Conservation (phyloP, 179 eudicot species). For the Heliamphora pulchella region DNA sequence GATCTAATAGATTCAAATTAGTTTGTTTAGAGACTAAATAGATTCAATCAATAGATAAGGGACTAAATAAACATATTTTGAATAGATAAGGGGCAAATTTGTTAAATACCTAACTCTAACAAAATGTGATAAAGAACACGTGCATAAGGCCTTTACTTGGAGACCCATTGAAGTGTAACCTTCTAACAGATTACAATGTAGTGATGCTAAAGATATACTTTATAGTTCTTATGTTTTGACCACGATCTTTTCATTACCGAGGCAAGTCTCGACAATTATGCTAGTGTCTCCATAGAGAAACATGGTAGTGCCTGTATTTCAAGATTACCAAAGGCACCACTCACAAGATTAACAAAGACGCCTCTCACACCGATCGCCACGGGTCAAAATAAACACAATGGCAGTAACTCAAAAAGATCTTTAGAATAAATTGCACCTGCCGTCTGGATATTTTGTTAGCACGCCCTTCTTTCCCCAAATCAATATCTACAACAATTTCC, state of each 20-base stretch:
- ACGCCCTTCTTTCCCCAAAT: constrained; percentile 72
- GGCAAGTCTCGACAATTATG: constrained; percentile 2
- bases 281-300: neutral
- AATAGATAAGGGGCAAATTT: too few species aligned
- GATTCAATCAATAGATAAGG: too few species aligned
- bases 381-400: neutral
- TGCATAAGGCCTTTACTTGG: neutral
- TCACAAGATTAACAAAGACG: neutral
- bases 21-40: too few species aligned
- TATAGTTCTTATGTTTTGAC: neutral
- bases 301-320: too few species aligned
- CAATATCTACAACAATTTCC: constrained; percentile 67
- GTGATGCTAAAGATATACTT: neutral
- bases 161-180: neutral
- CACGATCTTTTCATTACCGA: neutral
- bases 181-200: neutral
- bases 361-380: neutral
- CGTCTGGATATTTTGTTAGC: constrained; percentile 89
- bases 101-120: too few species aligned
- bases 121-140: neutral
- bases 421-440: constrained; percentile 45
- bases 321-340: neutral
- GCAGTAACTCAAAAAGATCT: neutral
- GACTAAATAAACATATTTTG: too few species aligned
- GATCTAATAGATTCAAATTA: too few species aligned